phyloP scores from a whole-genome alignment of 2,329 filamentous ascomycete species.

The Penicillium rolfsii region DNA sequence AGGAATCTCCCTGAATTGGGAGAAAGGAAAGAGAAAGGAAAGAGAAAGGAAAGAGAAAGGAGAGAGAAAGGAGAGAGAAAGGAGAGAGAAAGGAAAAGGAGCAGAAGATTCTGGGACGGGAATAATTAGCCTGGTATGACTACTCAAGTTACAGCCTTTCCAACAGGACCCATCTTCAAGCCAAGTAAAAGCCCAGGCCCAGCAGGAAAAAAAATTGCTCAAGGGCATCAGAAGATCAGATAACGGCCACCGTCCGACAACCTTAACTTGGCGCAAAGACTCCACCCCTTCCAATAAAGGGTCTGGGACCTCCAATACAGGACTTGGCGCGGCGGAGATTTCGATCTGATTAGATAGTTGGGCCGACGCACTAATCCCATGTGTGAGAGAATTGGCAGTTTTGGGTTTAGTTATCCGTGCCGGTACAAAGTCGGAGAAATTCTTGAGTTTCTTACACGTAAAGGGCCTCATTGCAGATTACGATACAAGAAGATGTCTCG shows the following conservation, averaged over 20 bases:
- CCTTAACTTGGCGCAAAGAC: not conserved
- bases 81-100: not conserved
- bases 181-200: not conserved
- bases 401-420: not conserved
- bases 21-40: not conserved
- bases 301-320: conserved; percentile 7
- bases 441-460: not conserved
- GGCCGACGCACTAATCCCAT: conserved; percentile 4
- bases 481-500: too few species aligned
- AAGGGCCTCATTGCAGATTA: not conserved
- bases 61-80: not conserved
- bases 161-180: not conserved
- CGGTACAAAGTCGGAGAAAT: conserved; percentile 18
- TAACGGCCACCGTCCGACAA: conserved; percentile 16
- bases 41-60: too few species aligned
- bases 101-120: not conserved
- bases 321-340: not conserved
- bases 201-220: conserved; percentile 1
- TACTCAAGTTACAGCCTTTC: not conserved
- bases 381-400: not conserved
- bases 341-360: conserved; percentile 22
- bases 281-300: not conserved
- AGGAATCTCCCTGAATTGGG: not conserved
- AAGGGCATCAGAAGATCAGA: conserved; percentile 12
- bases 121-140: not conserved